phyloP scores from a whole-genome alignment of 1,139 yeast genomes.

The Kodamaea fungicola region DNA sequence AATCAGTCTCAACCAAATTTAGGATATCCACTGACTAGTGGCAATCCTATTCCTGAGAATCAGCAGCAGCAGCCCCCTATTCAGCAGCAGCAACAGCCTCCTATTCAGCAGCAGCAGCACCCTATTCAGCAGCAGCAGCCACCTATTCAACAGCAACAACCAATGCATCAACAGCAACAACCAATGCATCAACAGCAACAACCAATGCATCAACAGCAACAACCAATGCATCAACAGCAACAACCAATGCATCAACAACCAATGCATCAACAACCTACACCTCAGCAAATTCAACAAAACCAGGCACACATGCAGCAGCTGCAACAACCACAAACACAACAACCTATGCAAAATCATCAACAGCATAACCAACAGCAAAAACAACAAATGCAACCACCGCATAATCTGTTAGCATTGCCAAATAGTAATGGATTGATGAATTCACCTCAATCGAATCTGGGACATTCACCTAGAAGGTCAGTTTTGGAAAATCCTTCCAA shows the following conservation, averaged over 20 bases:
- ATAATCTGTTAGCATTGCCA: not conserved
- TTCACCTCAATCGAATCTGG: not conserved
- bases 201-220: conserved; percentile 6
- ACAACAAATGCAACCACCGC: not conserved
- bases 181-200: conserved; percentile 5
- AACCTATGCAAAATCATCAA: conserved; percentile 5
- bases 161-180: not conserved
- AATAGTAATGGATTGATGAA: not conserved
- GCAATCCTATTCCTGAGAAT: too few species aligned
- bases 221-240: conserved; percentile 4
- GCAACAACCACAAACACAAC: conserved; percentile 3
- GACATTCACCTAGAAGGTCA: not conserved
- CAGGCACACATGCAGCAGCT: not conserved
- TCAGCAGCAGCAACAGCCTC: not conserved
- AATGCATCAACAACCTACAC: not conserved
- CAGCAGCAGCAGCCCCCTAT: not conserved
- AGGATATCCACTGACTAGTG: too few species aligned
- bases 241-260: not conserved
- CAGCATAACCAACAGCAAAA: conserved; percentile 1
- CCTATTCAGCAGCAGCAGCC: too few species aligned
- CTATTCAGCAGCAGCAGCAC: not conserved
- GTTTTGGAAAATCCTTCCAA: too few species aligned
- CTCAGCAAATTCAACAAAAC: not conserved
- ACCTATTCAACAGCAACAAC: not conserved
- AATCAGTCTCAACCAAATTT: not conserved